These are phyloP conservation scores for Dendrobium chrysotoxum DNA, from an alignment of 106 monocot genomes.

Conservation along the genomic window DNA sequence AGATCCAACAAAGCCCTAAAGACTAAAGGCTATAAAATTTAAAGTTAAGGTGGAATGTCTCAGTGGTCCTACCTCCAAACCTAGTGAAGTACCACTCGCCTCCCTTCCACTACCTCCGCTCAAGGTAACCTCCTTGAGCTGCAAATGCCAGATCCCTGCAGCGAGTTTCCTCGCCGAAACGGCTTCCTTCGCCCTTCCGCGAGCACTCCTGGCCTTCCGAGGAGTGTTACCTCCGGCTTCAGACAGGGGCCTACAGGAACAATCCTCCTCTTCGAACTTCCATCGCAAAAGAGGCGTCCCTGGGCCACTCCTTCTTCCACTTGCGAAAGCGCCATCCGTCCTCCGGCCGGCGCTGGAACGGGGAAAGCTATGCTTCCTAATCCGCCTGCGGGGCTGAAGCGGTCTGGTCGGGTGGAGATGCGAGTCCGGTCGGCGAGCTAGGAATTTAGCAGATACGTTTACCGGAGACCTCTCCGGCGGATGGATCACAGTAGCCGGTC, in stretches of 20 bases:
- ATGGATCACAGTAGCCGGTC: not conserved
- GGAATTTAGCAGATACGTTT: not conserved
- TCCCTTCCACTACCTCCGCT: not conserved
- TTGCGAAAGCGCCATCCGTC: not conserved
- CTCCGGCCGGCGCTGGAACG: not conserved
- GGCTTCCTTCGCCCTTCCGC: not conserved
- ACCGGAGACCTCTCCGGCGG: not conserved
- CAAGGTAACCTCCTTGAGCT: not conserved
- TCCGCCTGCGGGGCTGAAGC: slow-evolving; percentile 1
- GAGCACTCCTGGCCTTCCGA: not conserved
- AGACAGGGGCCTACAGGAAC: not conserved
- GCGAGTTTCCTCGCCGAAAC: slow-evolving; percentile 79
- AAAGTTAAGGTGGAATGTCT: not conserved
- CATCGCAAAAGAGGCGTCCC: slow-evolving; percentile 67
- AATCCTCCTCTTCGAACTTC: slow-evolving; percentile 48
- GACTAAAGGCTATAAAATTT: not conserved
- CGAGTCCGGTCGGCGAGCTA: not conserved
- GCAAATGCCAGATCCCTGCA: slow-evolving; percentile 65
- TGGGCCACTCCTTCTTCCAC: slow-evolving; percentile 42
- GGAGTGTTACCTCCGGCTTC: not conserved
- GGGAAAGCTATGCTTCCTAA: not conserved
- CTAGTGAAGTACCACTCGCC: not conserved
- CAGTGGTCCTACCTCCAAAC: not conserved
- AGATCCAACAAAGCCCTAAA: not conserved
- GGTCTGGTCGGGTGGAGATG: not conserved